Conservation (phyloP, 345 rosid species). For the Citrus inodora region DNA sequence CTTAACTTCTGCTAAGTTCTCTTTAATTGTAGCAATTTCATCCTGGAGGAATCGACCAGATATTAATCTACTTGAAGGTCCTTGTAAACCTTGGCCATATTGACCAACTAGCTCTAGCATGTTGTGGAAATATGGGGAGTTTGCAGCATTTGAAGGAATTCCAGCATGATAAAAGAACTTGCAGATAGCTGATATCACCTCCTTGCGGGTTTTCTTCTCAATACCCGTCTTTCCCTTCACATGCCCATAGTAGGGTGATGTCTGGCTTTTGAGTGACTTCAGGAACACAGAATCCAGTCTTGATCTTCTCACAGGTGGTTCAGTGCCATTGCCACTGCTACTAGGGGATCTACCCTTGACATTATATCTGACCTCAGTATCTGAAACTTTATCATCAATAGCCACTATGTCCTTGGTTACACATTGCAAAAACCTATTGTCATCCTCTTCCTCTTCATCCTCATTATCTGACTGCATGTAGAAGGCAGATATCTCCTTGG, state of each 20-base stretch:
- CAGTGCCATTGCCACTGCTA: constrained; percentile 37
- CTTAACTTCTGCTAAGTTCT: constrained; percentile 41
- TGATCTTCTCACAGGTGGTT: constrained; percentile 46
- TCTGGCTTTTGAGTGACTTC: constrained; percentile 35
- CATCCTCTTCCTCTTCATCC: constrained; percentile 50
- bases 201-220: constrained; percentile 43
- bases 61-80: constrained; percentile 43
- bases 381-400: constrained; percentile 47
- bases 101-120: constrained; percentile 55
- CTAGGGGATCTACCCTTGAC: constrained; percentile 39
- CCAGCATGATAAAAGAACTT: constrained; percentile 60
- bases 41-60: constrained; percentile 51
- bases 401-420: constrained; percentile 37
- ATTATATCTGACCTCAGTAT: constrained; percentile 40
- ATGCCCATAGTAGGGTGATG: constrained; percentile 39
- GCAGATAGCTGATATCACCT: constrained; percentile 52
- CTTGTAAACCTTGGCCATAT: constrained; percentile 44
- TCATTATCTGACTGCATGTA: constrained; percentile 47
- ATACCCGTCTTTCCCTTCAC: constrained; percentile 26
- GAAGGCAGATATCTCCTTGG: constrained; percentile 39
- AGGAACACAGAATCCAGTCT: constrained; percentile 47
- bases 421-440: constrained; percentile 37
- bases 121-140: constrained; percentile 53
- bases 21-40: constrained; percentile 44
- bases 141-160: constrained; percentile 48